Evolutionary conservation across 2,329 filamentous ascomycete genomes (phyloP).

Genomic region (Mycocentrospora acerina): DNA sequence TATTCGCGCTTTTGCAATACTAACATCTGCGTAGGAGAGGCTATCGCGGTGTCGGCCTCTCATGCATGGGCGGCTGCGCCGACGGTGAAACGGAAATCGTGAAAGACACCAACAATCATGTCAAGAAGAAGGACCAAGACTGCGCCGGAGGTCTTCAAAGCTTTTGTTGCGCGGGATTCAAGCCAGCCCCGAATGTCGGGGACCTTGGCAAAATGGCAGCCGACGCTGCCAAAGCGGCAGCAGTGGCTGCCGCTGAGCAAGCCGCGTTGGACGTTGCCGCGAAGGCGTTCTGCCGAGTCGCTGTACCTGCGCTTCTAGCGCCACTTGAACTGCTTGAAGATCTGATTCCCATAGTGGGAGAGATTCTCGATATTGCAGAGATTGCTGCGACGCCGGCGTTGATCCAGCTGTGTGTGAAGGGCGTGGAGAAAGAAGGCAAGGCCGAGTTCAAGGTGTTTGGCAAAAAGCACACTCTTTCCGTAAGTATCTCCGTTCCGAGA

Average conservation of each 20-base stretch:
- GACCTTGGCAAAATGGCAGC: slow-evolving; percentile 17
- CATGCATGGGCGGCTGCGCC: slow-evolving; percentile 1
- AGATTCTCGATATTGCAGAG: too few species aligned
- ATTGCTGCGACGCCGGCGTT: too few species aligned
- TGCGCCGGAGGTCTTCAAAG: slow-evolving; percentile 26
- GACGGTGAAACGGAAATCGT: slow-evolving; percentile 29
- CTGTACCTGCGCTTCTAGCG: too few species aligned
- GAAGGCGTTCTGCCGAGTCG: slow-evolving; percentile 39
- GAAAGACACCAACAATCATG: slow-evolving; percentile 31
- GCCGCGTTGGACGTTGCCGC: slow-evolving; percentile 38
- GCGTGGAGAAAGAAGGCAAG: too few species aligned
- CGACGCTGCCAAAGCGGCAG: neutral
- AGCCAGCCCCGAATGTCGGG: slow-evolving; percentile 13
- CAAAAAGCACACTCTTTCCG: too few species aligned
- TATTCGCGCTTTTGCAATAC: too few species aligned
- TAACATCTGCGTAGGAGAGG: too few species aligned
- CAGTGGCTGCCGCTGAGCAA: slow-evolving; percentile 21
- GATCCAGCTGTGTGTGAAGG: too few species aligned
- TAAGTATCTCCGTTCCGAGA: too few species aligned
- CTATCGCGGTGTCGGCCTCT: slow-evolving; percentile 4
- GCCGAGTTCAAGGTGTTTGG: too few species aligned
- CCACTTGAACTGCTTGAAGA: too few species aligned
- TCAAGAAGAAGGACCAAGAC: slow-evolving; percentile 29
- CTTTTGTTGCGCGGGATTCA: slow-evolving; percentile 33
- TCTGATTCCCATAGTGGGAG: too few species aligned